These are phyloP conservation scores for Candida ortonii DNA, from an alignment of 805 yeast genomes.

Conservation along the genomic window DNA sequence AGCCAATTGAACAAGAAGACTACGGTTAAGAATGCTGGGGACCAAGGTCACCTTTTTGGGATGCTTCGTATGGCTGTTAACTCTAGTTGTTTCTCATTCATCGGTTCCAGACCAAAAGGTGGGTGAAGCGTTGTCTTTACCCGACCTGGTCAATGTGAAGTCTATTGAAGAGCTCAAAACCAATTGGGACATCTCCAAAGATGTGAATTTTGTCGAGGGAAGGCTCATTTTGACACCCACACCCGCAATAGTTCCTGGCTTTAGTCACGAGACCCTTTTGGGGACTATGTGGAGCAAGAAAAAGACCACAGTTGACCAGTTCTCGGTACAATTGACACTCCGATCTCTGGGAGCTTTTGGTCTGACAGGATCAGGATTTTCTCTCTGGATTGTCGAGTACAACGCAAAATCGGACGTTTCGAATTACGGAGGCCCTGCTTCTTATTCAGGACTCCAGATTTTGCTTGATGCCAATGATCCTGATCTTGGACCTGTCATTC, in stretches of 20 bases:
- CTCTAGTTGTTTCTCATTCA: too few relatives aligned
- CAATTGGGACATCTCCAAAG: slow-evolving; percentile 42
- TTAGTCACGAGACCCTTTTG: slow-evolving; percentile 24
- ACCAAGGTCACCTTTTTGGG: too few relatives aligned
- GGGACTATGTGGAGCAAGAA: slow-evolving; percentile 49
- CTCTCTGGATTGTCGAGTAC: slow-evolving; percentile 52
- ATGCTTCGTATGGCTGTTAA: slow-evolving; percentile 3
- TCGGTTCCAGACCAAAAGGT: too few relatives aligned
- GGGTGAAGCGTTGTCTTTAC: slow-evolving; percentile 21
- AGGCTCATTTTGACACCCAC: slow-evolving; percentile 51
- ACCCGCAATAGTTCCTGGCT: slow-evolving; percentile 24
- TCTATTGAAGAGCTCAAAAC: slow-evolving; percentile 36
- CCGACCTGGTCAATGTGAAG: slow-evolving; percentile 24
- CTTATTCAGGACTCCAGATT: slow-evolving; percentile 63
- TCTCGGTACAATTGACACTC: slow-evolving; percentile 57
- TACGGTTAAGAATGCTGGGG: too few relatives aligned
- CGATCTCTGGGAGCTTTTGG: slow-evolving; percentile 57
- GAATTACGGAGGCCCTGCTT: slow-evolving; percentile 53
- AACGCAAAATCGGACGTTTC: slow-evolving; percentile 28
- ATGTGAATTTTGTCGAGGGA: slow-evolving; percentile 46
- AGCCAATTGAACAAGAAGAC: too few relatives aligned
- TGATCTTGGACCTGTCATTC: slow-evolving; percentile 47
- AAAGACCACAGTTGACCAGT: slow-evolving; percentile 27
- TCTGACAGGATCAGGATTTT: slow-evolving; percentile 51
- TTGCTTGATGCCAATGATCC: slow-evolving; percentile 50